Percentiles rank a stretch among this genome's conserved stretches.
Evolutionary conservation across 2,329 filamentous ascomycete species (phyloP).

Genomic region (Periconia sp.): DNA sequence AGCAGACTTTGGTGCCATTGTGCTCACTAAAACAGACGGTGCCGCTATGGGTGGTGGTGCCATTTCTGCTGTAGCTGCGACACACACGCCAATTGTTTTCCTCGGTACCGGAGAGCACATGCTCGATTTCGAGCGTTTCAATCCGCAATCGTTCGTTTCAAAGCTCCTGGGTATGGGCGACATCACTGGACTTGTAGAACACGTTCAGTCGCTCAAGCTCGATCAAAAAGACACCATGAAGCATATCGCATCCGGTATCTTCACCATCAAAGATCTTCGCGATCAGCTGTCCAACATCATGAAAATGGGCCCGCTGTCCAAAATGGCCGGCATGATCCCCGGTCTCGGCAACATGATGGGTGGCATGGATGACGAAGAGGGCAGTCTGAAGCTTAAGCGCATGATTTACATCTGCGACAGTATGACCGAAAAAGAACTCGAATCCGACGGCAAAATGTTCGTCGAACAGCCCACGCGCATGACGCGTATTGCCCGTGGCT

Average conservation of each 20-base stretch:
- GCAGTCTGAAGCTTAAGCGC: constrained; percentile 86
- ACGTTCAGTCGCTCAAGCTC: constrained; percentile 91
- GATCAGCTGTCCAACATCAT: constrained; percentile 98
- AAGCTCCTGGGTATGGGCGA: constrained; percentile 97
- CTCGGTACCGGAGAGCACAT: constrained; percentile 98
- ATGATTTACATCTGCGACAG: constrained; percentile 99
- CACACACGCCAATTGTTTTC: constrained; percentile 95
- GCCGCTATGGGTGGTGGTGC: constrained; percentile 94
- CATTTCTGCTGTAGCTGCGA: constrained; percentile 95
- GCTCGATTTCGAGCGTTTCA: constrained; percentile 90
- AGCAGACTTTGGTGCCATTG: constrained; percentile 95
- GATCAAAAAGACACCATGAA: constrained; percentile 99
- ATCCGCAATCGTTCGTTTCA: constrained; percentile 87
- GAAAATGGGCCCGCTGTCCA: constrained; percentile 98
- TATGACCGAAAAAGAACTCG: constrained; percentile 95
- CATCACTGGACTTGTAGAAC: constrained; percentile 91
- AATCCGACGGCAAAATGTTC: constrained; percentile 93
- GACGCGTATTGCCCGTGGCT: constrained; percentile 86
- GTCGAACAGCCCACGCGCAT: constrained; percentile 90
- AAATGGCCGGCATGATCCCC: constrained; percentile 98
- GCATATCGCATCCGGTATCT: constrained; percentile 95
- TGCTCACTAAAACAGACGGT: constrained; percentile 98
- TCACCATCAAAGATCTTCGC: constrained; percentile 89
- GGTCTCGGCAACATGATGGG: constrained; percentile 92
- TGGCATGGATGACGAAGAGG: constrained; percentile 96